phyloP scores from a whole-genome alignment of 768 basidiomycete genomes.

The Lyophyllum decastes region DNA sequence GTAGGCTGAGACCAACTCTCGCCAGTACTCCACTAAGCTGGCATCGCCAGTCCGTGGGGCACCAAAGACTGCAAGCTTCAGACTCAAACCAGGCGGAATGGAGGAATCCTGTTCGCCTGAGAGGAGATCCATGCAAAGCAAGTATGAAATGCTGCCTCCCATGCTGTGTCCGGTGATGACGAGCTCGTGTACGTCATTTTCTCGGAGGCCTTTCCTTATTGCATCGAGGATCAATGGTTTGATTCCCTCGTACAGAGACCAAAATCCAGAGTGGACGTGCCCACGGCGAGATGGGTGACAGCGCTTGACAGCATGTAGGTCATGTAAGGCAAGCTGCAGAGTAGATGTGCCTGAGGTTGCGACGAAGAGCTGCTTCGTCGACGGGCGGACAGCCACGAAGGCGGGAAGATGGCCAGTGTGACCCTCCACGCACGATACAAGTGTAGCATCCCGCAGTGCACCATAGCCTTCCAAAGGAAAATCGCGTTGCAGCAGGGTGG shows the following conservation, averaged over 20 bases:
- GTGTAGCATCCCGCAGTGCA: conserved; percentile 31
- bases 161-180: conserved; percentile 60
- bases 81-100: conserved; percentile 26
- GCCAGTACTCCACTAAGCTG: conserved; percentile 43
- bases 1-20: conserved; percentile 33
- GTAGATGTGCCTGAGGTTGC: conserved; percentile 52
- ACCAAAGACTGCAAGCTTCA: conserved; percentile 53
- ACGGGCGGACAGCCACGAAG: conserved; percentile 46
- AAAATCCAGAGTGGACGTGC: conserved; percentile 56
- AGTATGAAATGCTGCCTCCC: conserved; percentile 54
- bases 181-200: conserved; percentile 39
- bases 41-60: conserved; percentile 50
- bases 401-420: conserved; percentile 44
- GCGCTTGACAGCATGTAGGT: conserved; percentile 41
- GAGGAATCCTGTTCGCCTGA: conserved; percentile 17
- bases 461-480: conserved; percentile 56
- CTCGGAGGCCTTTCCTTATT: conserved; percentile 37
- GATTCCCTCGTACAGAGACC: conserved; percentile 50
- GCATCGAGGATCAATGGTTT: conserved; percentile 31
- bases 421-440: conserved; percentile 43
- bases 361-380: conserved; percentile 48
- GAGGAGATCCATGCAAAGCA: conserved; percentile 51
- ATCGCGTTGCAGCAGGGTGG: conserved; percentile 35
- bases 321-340: conserved; percentile 44
- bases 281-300: conserved; percentile 40